phyloP scores from a whole-genome alignment of 768 basidiomycete species.

The Rhodotorula kratochvilovae region DNA sequence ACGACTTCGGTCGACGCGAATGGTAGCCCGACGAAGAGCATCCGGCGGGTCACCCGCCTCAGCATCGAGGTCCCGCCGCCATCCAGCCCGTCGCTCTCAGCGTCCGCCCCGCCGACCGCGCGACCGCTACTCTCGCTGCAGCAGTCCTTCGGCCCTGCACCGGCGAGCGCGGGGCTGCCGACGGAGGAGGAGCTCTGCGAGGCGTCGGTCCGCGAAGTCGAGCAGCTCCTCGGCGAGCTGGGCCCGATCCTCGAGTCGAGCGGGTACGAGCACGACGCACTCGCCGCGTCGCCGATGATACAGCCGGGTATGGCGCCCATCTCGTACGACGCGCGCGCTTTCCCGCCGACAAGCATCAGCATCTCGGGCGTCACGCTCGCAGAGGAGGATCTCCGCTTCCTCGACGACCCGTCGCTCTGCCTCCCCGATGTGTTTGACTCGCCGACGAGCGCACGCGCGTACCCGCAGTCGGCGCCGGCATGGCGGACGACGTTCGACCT shows the following conservation, averaged over 20 bases:
- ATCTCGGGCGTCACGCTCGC: constrained; percentile 28
- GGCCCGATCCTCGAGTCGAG: constrained; percentile 16
- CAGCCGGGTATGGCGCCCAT: too few species aligned
- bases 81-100: neutral
- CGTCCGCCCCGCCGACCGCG: neutral
- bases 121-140: neutral
- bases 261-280: neutral
- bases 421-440: neutral
- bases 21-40: constrained; percentile 13
- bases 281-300: too few species aligned
- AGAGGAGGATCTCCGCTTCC: constrained; percentile 21
- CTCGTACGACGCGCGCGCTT: neutral
- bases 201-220: constrained; percentile 19
- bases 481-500: constrained; percentile 25
- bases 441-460: neutral
- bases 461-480: constrained; percentile 26
- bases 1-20: neutral
- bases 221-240: constrained; percentile 24
- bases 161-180: too few species aligned
- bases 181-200: constrained; percentile 7
- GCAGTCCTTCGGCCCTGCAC: neutral
- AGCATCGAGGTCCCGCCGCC: constrained; percentile 25
- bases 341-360: constrained; percentile 12
- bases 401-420: constrained; percentile 8
- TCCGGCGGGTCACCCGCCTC: neutral